Evolutionary conservation across 164 flowering plant species (phyloP).

Genomic region (Magnolia officinalis): DNA sequence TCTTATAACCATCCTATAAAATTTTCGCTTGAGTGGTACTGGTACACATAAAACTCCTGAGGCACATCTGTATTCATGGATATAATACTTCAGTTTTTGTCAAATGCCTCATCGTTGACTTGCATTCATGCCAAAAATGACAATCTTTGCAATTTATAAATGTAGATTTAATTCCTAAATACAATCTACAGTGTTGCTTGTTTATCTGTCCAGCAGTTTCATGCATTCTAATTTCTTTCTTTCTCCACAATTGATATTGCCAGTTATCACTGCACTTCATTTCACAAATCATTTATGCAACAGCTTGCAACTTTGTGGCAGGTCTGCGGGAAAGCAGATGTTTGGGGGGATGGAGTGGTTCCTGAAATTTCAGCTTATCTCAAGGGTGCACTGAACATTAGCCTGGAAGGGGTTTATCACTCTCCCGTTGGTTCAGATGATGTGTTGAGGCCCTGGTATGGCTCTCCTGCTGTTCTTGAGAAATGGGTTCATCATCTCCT

Average conservation of each 20-base stretch:
- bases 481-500: conserved; percentile 74
- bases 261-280: background rate
- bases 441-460: conserved; percentile 80
- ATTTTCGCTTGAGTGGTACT: too few species aligned
- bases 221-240: background rate
- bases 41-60: too few species aligned
- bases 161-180: background rate
- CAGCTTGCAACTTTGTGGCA: conserved; percentile 21
- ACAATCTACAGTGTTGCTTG: background rate
- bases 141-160: background rate
- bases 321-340: conserved; percentile 86
- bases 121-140: background rate
- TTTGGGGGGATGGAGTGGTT: conserved; percentile 95
- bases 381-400: conserved; percentile 77
- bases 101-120: too few species aligned
- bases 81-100: background rate
- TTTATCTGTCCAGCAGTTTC: background rate
- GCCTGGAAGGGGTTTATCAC: conserved; percentile 81
- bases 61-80: too few species aligned
- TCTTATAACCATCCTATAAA: too few species aligned
- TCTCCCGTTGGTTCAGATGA: conserved; percentile 94
- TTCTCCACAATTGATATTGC: background rate
- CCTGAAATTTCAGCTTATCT: conserved; percentile 83
- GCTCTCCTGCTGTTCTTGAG: conserved; percentile 68
- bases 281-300: background rate